Base-by-base conservation (phyloP, 1,139 yeast genomes). In the Magnusiomyces suaveolens region DNA sequence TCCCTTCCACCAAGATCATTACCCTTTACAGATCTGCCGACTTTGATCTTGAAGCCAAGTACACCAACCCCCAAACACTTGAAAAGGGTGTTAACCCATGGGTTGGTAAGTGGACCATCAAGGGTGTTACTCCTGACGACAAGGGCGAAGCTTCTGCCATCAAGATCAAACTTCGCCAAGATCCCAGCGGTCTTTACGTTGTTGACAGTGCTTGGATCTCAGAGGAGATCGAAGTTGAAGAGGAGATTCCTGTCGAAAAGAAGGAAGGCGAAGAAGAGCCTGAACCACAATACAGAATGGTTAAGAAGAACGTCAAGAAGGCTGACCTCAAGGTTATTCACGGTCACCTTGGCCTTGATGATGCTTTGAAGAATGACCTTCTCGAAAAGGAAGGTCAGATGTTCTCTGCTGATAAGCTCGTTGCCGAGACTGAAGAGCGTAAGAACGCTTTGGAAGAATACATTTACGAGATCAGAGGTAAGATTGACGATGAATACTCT, bases 391-490 rank as follows among this genome's bases (percentile, higher is more conserved):
- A 92, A 78, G 81, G 82, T 68, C 79, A 86, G 70, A 75, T 92
- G 83, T 79, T 81, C 62, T 81, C 88, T 70, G 90, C 84, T 70
- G 99, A 94, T 76, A 92, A 89, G 78, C 83, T 92, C 66, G 97
- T 92, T 63, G 95, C 95, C 64, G 97, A 92, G 77, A 94, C 98
- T 63, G 98, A 92, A 78, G 97, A 92, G 77, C 88, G 90, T 75
- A 92, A 92, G 87, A 92, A 92, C 72, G 94, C 96, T 63, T 81
- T 94, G 61, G 98, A 92, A 79, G 98, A 92, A 78, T 92, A 92
- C 81, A 92, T 94, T 68, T 92, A 92, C 77, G 95, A 88, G 67
- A 83, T 92, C 73, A 87, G 98, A 78, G 96, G 96, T 71, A 92
- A 94, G 78, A 80, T 94, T 68, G 97, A 90, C 59, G 98, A 89